phyloP scores from a whole-genome alignment of 1,284 basidiomycete genomes.

The Pholiota adiposa region DNA sequence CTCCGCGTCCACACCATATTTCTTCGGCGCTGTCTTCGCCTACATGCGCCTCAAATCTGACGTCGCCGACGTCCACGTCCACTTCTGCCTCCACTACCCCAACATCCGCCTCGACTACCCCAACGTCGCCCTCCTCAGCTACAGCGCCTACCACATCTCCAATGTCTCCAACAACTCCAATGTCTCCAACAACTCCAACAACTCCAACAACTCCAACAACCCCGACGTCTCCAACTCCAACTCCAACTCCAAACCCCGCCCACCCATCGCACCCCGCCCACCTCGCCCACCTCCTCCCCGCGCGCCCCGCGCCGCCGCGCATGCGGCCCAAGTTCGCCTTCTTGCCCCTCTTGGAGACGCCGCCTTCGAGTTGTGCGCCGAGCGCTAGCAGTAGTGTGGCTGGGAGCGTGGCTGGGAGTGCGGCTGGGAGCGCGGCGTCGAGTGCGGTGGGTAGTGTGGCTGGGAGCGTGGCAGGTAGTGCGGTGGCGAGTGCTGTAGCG shows the following conservation, averaged over 20 bases:
- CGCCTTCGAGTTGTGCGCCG: conserved; percentile 23
- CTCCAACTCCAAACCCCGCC: conserved; percentile 19
- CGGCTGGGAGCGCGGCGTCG: not conserved
- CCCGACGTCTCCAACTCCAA: not conserved
- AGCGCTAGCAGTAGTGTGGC: not conserved
- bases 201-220: conserved; percentile 5
- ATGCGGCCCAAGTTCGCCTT: conserved; percentile 41
- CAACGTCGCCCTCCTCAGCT: too few species aligned
- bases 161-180: too few species aligned
- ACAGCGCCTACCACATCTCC: too few species aligned
- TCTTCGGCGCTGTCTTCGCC: too few species aligned
- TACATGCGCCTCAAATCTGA: too few species aligned
- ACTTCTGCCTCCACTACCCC: too few species aligned
- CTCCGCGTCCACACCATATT: too few species aligned
- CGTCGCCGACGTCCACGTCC: too few species aligned
- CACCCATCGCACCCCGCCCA: conserved; percentile 28
- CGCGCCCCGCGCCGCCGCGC: conserved; percentile 25
- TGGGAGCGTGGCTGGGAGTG: not conserved
- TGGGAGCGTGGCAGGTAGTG: not conserved
- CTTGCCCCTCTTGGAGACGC: conserved; percentile 43
- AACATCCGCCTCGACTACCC: too few species aligned
- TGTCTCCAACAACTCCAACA: not conserved
- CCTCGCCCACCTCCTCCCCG: conserved; percentile 34
- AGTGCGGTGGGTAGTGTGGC: not conserved
- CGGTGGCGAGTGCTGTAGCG: not conserved